phyloP scores from a whole-genome alignment of 805 yeast species.

The Jamesozyma jinghongensis region DNA sequence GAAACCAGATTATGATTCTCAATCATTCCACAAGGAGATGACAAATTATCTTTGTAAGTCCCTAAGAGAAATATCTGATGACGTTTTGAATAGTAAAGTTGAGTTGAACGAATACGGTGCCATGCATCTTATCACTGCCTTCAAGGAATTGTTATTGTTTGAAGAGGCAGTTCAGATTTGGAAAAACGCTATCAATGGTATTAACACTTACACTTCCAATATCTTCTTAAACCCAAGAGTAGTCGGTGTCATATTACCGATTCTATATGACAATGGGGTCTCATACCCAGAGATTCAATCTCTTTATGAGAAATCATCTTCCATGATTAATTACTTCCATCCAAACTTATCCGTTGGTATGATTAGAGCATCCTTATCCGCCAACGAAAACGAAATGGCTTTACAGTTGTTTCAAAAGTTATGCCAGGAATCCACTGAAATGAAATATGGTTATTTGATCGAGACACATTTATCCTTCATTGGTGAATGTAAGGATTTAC shows the following conservation, averaged over 20 bases:
- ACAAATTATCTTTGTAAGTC: conserved; percentile 42
- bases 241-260: conserved; percentile 59
- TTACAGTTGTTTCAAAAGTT: conserved; percentile 53
- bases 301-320: conserved; percentile 41
- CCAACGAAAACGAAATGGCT: conserved; percentile 58
- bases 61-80: conserved; percentile 43
- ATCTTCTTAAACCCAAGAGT: conserved; percentile 55
- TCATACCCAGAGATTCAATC: conserved; percentile 52
- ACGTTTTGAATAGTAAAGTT: conserved; percentile 38
- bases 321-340: conserved; percentile 27
- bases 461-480: conserved; percentile 72
- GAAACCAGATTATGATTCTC: conserved; percentile 52
- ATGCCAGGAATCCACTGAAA: conserved; percentile 41
- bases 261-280: conserved; percentile 52
- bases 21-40: conserved; percentile 46
- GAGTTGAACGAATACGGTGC: conserved; percentile 44
- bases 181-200: conserved; percentile 39
- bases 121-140: conserved; percentile 47
- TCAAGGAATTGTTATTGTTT: conserved; percentile 50
- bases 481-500: conserved; percentile 65
- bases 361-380: conserved; percentile 62
- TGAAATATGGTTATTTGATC: conserved; percentile 45
- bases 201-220: conserved; percentile 18
- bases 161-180: conserved; percentile 61
- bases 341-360: conserved; percentile 56